Base-by-base conservation (phyloP, 2,329 filamentous ascomycete species). In the Rachicladosporium sp. region DNA sequence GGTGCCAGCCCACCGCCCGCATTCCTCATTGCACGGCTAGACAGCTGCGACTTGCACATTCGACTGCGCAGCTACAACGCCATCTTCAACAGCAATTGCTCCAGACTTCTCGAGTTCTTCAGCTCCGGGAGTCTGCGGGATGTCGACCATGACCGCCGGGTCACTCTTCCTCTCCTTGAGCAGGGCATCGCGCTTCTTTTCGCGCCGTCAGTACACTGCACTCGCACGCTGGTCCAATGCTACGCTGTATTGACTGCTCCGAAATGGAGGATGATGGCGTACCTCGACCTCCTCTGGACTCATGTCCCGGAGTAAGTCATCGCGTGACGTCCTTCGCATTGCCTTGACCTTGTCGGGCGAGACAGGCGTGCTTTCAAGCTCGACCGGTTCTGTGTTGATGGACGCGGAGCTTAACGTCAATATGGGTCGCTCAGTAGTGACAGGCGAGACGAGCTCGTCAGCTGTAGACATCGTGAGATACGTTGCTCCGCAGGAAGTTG, bases 121-220 rank as follows among this genome's bases (percentile, higher is more conserved):
- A 0, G 66, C 61, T 1, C 58, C 61, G 19, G 66, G 65, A 9
- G 58, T 60, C 31, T 56, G 47, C 1, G 66, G 65, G 9, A 68
- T 51, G 48, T 69, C 62, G 4, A 67, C 63, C 33, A 69, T 54
- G 2, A 69, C 65, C 13, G 64, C 59, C 0, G 65, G 62, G 42
- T 69, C 63, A 32, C 55, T 55, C 15, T 59, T 57, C 3, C 64
- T 53, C 7, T 52, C 50, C 0, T 56, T 50, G 1, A 65, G 54
- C 10, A 66, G 54, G 4, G 56, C 52, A 2, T 56, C 57, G 27
- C 64, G 53, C 45, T 60, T 61, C 63, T 66, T 40, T 31, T 3
- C 2, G 23, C 4, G 10, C 11, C 10, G 30, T 36, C 39, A 45
- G 33, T 29, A 7, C n/a, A 36, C 19, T n/a, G 10, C 11, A 30